A percentile compares a stretch with the other conserved stretches of the same genome.
phyloP scores from a whole-genome alignment of 2,329 filamentous ascomycete species.

The Microdochium trichocladiopsis region DNA sequence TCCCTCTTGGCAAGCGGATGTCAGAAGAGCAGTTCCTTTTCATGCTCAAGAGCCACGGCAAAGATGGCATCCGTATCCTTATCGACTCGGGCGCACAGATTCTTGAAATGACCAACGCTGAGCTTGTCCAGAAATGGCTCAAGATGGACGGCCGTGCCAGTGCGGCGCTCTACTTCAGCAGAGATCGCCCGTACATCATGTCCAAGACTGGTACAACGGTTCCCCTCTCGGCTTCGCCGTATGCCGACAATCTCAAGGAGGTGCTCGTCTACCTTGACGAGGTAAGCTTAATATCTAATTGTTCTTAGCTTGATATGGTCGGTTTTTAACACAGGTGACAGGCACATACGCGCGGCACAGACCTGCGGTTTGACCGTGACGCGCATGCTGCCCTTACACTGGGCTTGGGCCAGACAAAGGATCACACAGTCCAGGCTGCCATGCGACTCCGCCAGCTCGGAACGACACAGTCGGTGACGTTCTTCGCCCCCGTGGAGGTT shows the following conservation, averaged over 20 bases:
- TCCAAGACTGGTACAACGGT: constrained; percentile 25
- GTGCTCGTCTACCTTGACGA: constrained; percentile 56
- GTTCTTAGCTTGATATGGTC: too few species aligned
- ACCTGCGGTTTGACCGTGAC: constrained; percentile 43
- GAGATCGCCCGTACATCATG: constrained; percentile 37
- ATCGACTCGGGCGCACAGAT: constrained; percentile 61
- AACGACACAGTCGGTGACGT: constrained; percentile 31
- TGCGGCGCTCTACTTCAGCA: constrained; percentile 48
- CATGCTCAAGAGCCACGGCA: constrained; percentile 18
- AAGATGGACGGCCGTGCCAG: constrained; percentile 30
- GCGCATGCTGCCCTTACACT: constrained; percentile 48
- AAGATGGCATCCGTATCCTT: constrained; percentile 38
- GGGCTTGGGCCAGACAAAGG: constrained; percentile 49
- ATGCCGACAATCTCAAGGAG: constrained; percentile 39
- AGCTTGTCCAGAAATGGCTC: constrained; percentile 44
- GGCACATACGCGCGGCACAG: constrained; percentile 53
- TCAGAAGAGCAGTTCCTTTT: constrained; percentile 37
- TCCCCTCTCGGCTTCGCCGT: constrained; percentile 46
- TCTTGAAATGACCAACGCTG: constrained; percentile 50
- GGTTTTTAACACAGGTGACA: too few species aligned
- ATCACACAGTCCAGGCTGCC: constrained; percentile 56
- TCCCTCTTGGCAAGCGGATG: constrained; percentile 24
- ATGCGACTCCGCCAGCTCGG: constrained; percentile 43
- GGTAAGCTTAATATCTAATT: constrained; percentile 11
- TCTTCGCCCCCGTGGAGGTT: constrained; percentile 51